These are phyloP conservation scores for Volvariella volvacea DNA, from an alignment of 1,284 basidiomycete genomes.

Conservation along the genomic window DNA sequence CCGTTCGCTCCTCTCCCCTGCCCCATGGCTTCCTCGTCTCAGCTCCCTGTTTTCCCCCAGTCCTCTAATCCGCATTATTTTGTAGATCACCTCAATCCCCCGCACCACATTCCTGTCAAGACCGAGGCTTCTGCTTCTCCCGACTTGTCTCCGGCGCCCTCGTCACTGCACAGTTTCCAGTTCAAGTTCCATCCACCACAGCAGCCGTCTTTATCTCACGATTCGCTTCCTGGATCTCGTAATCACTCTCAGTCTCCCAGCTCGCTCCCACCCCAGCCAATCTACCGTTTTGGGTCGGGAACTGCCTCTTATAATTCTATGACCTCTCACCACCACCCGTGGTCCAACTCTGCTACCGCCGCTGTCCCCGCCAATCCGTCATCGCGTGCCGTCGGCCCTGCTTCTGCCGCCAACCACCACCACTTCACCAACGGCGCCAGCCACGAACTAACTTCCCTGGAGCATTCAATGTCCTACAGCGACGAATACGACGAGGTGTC, in stretches of 20 bases:
- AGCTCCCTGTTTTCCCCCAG: too few relatives aligned
- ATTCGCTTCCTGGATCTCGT: slow-evolving; percentile 24
- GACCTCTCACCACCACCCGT: slow-evolving; percentile 17
- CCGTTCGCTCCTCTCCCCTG: too few relatives aligned
- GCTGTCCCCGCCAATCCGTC: slow-evolving; percentile 5
- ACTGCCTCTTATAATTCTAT: slow-evolving; percentile 14
- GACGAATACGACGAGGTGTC: slow-evolving; percentile 47
- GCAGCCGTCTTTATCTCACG: slow-evolving; percentile 22
- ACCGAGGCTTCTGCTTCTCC: slow-evolving; percentile 31
- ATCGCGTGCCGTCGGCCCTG: slow-evolving; percentile 1
- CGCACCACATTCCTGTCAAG: slow-evolving; percentile 21
- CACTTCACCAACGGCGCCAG: slow-evolving; percentile 9
- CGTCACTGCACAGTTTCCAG: slow-evolving; percentile 26
- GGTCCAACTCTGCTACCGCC: slow-evolving; percentile 10
- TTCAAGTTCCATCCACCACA: slow-evolving; percentile 25
- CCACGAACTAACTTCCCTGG: slow-evolving; percentile 12
- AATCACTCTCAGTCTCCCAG: slow-evolving; percentile 20
- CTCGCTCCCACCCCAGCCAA: slow-evolving; percentile 17
- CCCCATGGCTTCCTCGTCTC: too few relatives aligned
- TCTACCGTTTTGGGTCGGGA: slow-evolving; percentile 25
- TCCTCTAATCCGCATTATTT: slow-evolving; percentile 12
- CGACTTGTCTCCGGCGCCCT: slow-evolving; percentile 25
- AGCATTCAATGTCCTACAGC: slow-evolving; percentile 30
- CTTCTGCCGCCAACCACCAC: slow-evolving; percentile 1
- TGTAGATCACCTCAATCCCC: slow-evolving; percentile 15